Base-by-base conservation (phyloP, 805 yeast species). In the Yamadazyma insecticola region DNA sequence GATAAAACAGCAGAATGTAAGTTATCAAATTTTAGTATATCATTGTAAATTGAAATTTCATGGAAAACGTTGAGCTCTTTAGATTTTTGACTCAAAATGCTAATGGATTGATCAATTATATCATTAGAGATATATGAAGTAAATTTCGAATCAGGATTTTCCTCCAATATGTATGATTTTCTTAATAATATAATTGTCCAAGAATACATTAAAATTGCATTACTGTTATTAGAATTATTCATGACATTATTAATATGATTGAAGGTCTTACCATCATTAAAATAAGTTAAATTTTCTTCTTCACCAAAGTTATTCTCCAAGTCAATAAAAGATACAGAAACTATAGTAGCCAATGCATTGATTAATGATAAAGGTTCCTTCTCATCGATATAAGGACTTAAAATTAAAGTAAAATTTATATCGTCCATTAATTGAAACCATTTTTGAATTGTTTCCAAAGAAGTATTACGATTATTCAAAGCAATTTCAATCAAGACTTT, bases 151-250 rank as follows among this genome's bases (percentile, higher is more conserved):
- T 37, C 48, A 17, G 65, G 57, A 13, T 47, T 47, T 24, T 68
- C 70, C 26, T 65, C 66, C n/a, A 72, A 44, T 3, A 71, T 45
- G 13, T 67, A 57, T 6, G 63, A 61, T 37, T 78, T 76, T 14
- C 79, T 58, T 41, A 74, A 74, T 8, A 78, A 48, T 8, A 78
- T 51, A 10, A 80, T 71, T 18, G 84, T 72, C 90, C 90, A 83
- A 14, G 76, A 70, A 47, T 80, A 81, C 26, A 75, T 50, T 1
- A 78, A 57, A 8, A 81, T 50, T 2, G 83, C 57, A 38, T 73
- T 72, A 2, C 55, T 36, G 9, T 51, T 54, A 13, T 60, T 51
- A 1, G 68, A 45, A 7, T 55, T 47, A 4, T 57, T 33, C 12
- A 78, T 49, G 4, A 57, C 43, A 1, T 55, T 49, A 33, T 75